phyloP scores from a whole-genome alignment of 1,284 basidiomycete species.

The Sphaerobolus stellatus region DNA sequence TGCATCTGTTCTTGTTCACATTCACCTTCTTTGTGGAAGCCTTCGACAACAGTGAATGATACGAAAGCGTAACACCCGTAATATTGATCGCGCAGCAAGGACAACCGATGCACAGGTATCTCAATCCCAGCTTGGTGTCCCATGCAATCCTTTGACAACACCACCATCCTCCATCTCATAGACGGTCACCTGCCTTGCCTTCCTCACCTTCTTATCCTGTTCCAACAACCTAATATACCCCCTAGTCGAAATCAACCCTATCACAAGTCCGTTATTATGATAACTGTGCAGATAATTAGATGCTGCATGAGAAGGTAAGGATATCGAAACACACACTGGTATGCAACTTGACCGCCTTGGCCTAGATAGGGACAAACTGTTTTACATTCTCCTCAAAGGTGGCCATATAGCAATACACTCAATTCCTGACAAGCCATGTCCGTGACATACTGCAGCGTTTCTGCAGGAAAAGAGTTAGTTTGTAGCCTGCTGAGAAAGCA shows the following conservation, averaged over 20 bases:
- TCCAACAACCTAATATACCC: conserved; percentile 44
- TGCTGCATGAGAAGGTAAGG: conserved; percentile 50
- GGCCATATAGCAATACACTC: conserved; percentile 78
- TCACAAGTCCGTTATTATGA: conserved; percentile 8
- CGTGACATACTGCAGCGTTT: conserved; percentile 83
- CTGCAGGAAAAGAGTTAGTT: conserved; percentile 33
- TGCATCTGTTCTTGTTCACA: not conserved
- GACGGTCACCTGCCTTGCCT: not conserved
- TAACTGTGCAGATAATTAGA: conserved; percentile 46
- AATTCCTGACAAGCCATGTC: conserved; percentile 76
- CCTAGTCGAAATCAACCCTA: conserved; percentile 65
- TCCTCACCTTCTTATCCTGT: conserved; percentile 8
- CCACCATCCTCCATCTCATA: too few relatives aligned
- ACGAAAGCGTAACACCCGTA: conserved; percentile 12
- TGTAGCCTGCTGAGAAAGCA: not conserved
- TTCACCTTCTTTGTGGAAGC: not conserved
- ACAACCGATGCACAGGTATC: conserved; percentile 70
- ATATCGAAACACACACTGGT: conserved; percentile 45
- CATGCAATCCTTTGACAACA: conserved; percentile 17
- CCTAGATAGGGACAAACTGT: conserved; percentile 59
- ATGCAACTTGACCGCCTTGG: conserved; percentile 73
- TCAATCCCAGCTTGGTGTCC: conserved; percentile 32
- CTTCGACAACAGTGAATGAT: not conserved
- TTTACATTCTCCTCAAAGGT: conserved; percentile 22
- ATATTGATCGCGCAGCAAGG: conserved; percentile 59